Base-by-base conservation (phyloP, 2,329 filamentous ascomycete genomes). In the Alternaria arbusti region DNA sequence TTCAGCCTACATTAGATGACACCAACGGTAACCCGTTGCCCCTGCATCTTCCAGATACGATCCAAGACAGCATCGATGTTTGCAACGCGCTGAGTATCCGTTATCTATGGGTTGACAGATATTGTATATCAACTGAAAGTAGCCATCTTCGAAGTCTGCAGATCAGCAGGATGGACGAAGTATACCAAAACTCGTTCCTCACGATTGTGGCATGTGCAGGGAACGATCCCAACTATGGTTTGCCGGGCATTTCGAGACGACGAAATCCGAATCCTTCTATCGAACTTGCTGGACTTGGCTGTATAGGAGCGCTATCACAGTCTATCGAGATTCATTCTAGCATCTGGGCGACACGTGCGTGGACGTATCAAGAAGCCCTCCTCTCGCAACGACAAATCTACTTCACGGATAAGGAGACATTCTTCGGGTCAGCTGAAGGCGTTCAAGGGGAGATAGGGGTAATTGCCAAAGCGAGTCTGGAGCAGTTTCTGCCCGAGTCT, bases 21-120 rank as follows among this genome's bases (percentile, higher is more conserved):
- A 20, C 9, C 6, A 44, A 22, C 10, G n/a, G 3, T 5, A 3
- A 17, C 0, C 25, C 1, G 2, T 7, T 57, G 9, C 54, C 44
- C 2, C 3, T 12, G 1, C 26, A 32, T 17, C 44, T 57, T 1
- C 54, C 54, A 7, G 5, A 15, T 57, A 57, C 54, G 23, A 57
- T 57, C 3, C 43, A 57, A 26, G 54, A 57, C 30, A 47, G 44
- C 3, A 57, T 57, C 3, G 13, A n/a, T 1, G 43, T 32, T 36
- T 57, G 54, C 44, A 23, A 22, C 7, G 26, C 2, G 28, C 26
- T 49, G 13, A 7, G 15, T 11, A 17, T 57, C n/a, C 54, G 44
- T 23, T 57, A 57, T 4, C 44, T 57, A 5, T 57, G 54, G 54
- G 28, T 57, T n/a, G 54, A 57, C 47, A 43, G 54, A 4, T 57